Percentiles rank a stretch among this genome's conserved stretches.
Conservation (phyloP, 2,329 filamentous ascomycete genomes). For the Diplocarpon mali region DNA sequence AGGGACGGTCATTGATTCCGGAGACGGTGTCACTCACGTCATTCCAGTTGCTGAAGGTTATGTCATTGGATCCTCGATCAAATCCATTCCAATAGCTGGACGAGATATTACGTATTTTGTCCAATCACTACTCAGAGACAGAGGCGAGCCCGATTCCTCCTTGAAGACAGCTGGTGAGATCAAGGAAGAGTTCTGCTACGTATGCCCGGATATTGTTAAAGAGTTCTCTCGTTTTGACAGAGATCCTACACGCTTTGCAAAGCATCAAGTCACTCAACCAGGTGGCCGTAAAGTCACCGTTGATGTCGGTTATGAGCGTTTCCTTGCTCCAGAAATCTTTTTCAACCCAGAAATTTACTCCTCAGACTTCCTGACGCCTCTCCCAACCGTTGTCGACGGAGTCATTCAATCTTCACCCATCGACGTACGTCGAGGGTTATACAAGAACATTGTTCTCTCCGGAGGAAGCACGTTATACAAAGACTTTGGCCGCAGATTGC, state of each 20-base stretch:
- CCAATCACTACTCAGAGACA: conserved; percentile 87
- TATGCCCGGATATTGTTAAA: conserved; percentile 97
- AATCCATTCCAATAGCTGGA: conserved; percentile 95
- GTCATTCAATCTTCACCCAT: conserved; percentile 98
- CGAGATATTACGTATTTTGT: conserved; percentile 99
- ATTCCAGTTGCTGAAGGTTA: conserved; percentile 98
- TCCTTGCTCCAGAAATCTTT: conserved; percentile 97
- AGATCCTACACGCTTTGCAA: conserved; percentile 80
- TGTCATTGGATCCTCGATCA: conserved; percentile 97
- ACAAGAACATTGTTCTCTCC: conserved; percentile 99
- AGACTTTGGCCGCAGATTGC: conserved; percentile 90
- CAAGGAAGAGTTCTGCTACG: conserved; percentile 98
- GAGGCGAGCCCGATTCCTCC: conserved; percentile 91
- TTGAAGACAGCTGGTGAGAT: conserved; percentile 96
- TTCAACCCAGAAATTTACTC: conserved; percentile 99
- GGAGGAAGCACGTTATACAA: conserved; percentile 97
- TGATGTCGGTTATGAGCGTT: conserved; percentile 95
- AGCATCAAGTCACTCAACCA: conserved; percentile 77
- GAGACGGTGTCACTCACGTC: conserved; percentile 97
- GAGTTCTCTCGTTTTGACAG: conserved; percentile 92
- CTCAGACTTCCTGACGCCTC: conserved; percentile 91
- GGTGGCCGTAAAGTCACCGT: conserved; percentile 77
- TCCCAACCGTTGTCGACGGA: conserved; percentile 87
- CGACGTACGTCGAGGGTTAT: conserved; percentile 89
- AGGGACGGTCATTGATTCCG: conserved; percentile 95